Conservation (phyloP, 108 stramenopile genomes). For the Poteriospumella lacustris region DNA sequence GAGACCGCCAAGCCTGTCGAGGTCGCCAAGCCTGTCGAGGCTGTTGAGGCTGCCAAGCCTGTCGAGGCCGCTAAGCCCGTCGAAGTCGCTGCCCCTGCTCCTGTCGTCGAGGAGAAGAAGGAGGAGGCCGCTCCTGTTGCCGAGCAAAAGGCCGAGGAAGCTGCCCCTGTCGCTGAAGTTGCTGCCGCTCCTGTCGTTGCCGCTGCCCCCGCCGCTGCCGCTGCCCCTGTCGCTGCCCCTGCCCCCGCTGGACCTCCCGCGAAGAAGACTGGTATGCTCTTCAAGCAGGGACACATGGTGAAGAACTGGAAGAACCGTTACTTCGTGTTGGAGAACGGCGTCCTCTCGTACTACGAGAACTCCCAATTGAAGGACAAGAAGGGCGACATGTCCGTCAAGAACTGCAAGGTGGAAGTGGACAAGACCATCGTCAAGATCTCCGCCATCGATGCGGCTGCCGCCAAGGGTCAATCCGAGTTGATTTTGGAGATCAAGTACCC, state of each 20-base stretch:
- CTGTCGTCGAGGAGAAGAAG: not conserved
- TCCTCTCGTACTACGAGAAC: not conserved
- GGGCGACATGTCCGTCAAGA: not conserved
- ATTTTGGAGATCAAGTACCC: not conserved
- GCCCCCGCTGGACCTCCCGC: not conserved
- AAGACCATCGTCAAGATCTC: not conserved
- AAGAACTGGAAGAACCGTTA: constrained; percentile 21
- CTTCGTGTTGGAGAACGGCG: not conserved
- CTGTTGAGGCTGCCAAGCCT: not conserved
- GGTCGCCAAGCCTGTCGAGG: not conserved
- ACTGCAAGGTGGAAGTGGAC: not conserved
- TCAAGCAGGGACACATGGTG: not conserved
- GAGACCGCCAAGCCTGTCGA: not conserved
- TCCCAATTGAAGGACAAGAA: not conserved
- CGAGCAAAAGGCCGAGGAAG: not conserved
- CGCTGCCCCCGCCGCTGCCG: not conserved
- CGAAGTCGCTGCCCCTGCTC: not conserved
- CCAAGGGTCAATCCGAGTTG: not conserved
- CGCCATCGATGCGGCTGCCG: not conserved
- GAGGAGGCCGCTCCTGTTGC: not conserved
- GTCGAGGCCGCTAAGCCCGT: not conserved
- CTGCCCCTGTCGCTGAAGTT: not conserved
- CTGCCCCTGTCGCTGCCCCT: not conserved
- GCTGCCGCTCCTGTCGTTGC: not conserved
- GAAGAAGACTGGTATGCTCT: not conserved